A percentile compares a stretch with the other conserved stretches of the same genome.
phyloP scores from a whole-genome alignment of 768 basidiomycete species.

The Mycena rosella region DNA sequence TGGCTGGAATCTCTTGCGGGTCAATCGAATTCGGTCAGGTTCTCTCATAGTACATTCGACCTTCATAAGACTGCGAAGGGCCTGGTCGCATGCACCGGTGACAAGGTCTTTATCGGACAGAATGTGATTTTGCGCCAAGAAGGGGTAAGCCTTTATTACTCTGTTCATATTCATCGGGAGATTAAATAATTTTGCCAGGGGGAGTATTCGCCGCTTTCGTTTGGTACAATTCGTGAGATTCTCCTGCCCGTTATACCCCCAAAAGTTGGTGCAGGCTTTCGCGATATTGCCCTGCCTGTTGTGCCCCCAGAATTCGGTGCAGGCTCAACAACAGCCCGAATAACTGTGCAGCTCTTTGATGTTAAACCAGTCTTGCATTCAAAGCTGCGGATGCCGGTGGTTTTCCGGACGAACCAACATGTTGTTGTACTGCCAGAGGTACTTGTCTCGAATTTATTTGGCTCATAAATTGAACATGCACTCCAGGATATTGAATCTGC shows the following conservation, averaged over 20 bases:
- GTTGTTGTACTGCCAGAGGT: slow-evolving; percentile 6
- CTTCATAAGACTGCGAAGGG: neutral
- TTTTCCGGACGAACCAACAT: neutral
- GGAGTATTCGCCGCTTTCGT: slow-evolving; percentile 13
- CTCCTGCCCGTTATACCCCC: neutral
- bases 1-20: slow-evolving; percentile 1
- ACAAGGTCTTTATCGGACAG: neutral
- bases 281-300: slow-evolving; percentile 15
- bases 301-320: neutral
- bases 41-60: neutral
- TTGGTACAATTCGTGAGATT: slow-evolving; percentile 22
- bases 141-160: slow-evolving; percentile 1
- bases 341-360: neutral
- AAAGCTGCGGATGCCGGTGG: neutral
- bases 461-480: neutral
- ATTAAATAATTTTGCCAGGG: neutral
- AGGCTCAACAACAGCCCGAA: neutral
- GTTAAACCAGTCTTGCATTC: neutral
- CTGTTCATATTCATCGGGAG: neutral
- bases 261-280: neutral
- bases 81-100: neutral
- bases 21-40: neutral
- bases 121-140: slow-evolving; percentile 10
- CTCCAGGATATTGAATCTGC: slow-evolving; percentile 34
- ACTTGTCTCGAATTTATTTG: neutral